A percentile compares a stretch with the other conserved stretches of the same genome.
Conservation (phyloP, 2,329 filamentous ascomycete species). For the Lachnellula arida region DNA sequence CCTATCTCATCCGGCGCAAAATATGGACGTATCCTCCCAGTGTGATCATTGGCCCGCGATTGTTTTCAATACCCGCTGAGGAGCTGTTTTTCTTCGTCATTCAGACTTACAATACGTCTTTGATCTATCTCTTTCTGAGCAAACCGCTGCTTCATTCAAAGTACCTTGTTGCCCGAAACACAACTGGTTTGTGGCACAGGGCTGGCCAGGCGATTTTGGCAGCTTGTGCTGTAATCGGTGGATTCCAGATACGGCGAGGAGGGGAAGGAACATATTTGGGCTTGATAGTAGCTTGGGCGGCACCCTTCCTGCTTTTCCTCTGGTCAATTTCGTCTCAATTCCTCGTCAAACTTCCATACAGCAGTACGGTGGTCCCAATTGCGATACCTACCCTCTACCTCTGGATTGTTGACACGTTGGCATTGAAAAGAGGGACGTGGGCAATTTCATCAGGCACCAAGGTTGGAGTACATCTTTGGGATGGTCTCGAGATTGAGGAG, state of each 20-base stretch:
- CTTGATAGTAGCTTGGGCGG: constrained; percentile 65
- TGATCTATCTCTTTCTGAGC: constrained; percentile 63
- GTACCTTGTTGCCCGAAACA: constrained; percentile 37
- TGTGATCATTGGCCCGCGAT: constrained; percentile 57
- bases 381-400: constrained; percentile 62
- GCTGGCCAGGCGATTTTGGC: constrained; percentile 48
- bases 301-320: constrained; percentile 59
- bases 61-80: constrained; percentile 64
- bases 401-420: constrained; percentile 67
- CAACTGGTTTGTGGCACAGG: constrained; percentile 32
- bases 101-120: constrained; percentile 68
- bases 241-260: constrained; percentile 40
- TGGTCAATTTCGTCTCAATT: constrained; percentile 62
- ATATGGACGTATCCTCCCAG: constrained; percentile 69
- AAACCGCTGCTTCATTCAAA: constrained; percentile 56
- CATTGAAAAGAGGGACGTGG: constrained; percentile 66
- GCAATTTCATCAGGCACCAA: constrained; percentile 65
- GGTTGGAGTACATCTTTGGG: constrained; percentile 57
- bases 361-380: constrained; percentile 56
- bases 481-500: constrained; percentile 66
- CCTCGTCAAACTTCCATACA: constrained; percentile 53
- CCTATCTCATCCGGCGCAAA: constrained; percentile 61
- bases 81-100: constrained; percentile 75
- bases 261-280: constrained; percentile 60
- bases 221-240: constrained; percentile 40